phyloP scores from a whole-genome alignment of 306 rosid species.

The Begonia fuchsioides region DNA sequence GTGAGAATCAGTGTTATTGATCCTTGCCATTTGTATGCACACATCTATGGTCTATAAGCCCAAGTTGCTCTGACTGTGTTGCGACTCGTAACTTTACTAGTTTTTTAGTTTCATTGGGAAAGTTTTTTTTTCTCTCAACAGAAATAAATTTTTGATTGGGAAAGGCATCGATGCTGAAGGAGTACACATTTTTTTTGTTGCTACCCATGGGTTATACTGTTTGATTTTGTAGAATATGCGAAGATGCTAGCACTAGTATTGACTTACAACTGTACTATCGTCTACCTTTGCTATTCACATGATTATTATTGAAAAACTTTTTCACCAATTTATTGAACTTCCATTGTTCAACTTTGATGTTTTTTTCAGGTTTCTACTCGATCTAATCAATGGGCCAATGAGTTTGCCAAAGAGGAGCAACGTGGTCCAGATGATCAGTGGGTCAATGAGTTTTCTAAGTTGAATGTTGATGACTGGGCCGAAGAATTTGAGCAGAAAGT shows the following conservation, averaged over 20 bases:
- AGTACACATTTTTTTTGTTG: background rate
- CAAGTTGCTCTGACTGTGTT: background rate
- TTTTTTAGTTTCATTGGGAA: background rate
- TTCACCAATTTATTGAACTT: background rate
- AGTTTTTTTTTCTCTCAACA: background rate
- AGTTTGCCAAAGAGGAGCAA: constrained; percentile 40
- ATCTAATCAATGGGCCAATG: constrained; percentile 73
- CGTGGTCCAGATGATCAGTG: constrained; percentile 60
- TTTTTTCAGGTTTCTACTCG: constrained; percentile 44
- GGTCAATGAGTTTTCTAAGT: constrained; percentile 83
- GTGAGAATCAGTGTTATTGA: no score
- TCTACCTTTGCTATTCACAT: no score
- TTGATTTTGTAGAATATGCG: no score
- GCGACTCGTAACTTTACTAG: background rate
- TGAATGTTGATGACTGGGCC: constrained; percentile 78
- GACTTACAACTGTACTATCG: no score
- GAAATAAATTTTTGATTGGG: background rate
- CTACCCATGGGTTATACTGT: no score
- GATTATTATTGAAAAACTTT: no score
- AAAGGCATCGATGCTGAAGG: background rate
- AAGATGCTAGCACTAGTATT: no score
- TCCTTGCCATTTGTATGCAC: no score
- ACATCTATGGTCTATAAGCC: no score
- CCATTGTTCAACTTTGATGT: constrained; percentile 15
- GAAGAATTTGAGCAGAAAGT: constrained; percentile 80